phyloP scores from a whole-genome alignment of 352 stramenopile genomes.

The Thraustochytrium striatum region DNA sequence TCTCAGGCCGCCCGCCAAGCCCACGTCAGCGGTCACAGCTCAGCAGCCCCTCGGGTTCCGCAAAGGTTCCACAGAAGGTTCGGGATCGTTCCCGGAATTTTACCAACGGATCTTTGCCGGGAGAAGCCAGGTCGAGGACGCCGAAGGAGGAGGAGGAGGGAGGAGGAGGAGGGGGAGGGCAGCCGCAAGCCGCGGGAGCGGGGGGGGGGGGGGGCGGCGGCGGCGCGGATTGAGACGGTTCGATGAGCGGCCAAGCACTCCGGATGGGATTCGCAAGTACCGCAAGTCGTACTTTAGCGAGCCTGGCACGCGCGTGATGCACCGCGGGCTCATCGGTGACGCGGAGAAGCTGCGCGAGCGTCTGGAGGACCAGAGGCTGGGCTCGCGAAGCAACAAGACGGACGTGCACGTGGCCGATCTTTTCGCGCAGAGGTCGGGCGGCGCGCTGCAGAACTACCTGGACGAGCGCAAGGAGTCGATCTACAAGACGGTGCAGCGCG shows the following conservation, averaged over 20 bases:
- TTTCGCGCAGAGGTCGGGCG: background rate
- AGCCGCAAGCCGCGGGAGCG: background rate
- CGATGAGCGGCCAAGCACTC: constrained; percentile 63
- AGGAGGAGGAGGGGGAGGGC: background rate
- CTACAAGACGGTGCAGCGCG: constrained; percentile 26
- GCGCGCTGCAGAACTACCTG: constrained; percentile 7
- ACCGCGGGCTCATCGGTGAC: constrained; percentile 72
- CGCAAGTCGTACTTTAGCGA: constrained; percentile 76
- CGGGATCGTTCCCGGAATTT: too few relatives aligned
- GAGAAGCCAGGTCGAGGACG: too few relatives aligned
- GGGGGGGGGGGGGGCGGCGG: too few relatives aligned
- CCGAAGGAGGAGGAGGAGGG: background rate
- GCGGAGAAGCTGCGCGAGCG: constrained; percentile 57
- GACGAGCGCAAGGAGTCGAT: constrained; percentile 41
- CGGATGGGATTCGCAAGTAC: constrained; percentile 67
- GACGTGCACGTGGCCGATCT: background rate
- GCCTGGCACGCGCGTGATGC: constrained; percentile 66
- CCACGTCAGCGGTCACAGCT: too few relatives aligned
- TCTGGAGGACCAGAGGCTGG: background rate
- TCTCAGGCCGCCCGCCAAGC: background rate
- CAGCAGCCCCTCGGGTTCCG: too few relatives aligned
- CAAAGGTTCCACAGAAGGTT: too few relatives aligned
- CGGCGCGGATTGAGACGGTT: constrained; percentile 61
- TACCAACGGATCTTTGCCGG: too few relatives aligned
- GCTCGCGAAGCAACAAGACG: background rate